Conservation (phyloP, 2,329 filamentous ascomycete species). For the Thermoascus crustaceus region DNA sequence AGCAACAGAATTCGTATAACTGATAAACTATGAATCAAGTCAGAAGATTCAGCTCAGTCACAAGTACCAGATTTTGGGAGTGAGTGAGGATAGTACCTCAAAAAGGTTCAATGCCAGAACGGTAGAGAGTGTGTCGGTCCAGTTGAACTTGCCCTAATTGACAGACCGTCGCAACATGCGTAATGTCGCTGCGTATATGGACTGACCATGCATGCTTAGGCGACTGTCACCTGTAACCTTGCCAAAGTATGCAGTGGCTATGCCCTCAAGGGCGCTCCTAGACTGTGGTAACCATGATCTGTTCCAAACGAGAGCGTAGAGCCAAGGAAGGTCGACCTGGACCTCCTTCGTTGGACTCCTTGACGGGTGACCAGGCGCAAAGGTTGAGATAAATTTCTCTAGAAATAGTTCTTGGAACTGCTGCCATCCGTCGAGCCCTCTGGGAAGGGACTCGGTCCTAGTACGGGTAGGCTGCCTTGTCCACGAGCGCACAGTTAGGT, state of each 20-base stretch:
- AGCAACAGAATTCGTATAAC: not conserved
- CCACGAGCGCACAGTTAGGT: not conserved
- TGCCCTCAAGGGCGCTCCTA: not conserved
- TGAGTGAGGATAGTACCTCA: not conserved
- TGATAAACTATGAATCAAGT: conserved; percentile 3
- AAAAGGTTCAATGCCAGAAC: not conserved
- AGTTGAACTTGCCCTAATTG: not conserved
- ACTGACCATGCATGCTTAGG: not conserved
- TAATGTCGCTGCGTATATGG: conserved; percentile 2
- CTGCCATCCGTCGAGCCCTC: not conserved
- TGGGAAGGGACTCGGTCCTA: not conserved
- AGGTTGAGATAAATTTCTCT: not conserved
- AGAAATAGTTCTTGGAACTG: not conserved
- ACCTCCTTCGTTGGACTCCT: not conserved
- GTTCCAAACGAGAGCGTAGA: not conserved
- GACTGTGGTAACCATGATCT: conserved; percentile 1
- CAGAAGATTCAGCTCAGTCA: not conserved
- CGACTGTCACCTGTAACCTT: not conserved
- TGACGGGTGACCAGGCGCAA: not conserved
- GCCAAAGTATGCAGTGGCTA: conserved; percentile 2
- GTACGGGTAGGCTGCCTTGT: not conserved
- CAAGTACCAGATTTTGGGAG: not conserved
- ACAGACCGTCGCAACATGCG: not conserved
- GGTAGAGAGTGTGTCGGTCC: conserved; percentile 1
- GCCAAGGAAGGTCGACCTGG: not conserved